Conservation (phyloP, 2,329 filamentous ascomycete species). For the Aspergillus sp. region DNA sequence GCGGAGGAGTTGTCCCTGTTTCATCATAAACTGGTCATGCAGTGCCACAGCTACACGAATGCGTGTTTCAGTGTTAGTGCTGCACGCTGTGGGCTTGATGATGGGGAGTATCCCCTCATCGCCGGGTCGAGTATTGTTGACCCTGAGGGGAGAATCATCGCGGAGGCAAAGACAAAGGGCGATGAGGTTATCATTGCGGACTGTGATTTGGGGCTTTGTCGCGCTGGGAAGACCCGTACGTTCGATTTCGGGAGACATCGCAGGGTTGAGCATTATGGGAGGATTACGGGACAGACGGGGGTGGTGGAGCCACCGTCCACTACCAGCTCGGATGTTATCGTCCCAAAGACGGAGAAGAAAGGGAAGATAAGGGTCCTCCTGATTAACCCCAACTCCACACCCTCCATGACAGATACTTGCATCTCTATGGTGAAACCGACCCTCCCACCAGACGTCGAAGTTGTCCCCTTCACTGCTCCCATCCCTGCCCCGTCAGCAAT, state of each 20-base stretch:
- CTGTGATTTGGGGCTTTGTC: conserved; percentile 52
- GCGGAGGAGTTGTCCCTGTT: conserved; percentile 53
- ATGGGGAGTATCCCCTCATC: conserved; percentile 54
- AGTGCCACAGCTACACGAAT: conserved; percentile 57
- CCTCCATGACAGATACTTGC: conserved; percentile 52
- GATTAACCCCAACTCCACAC: conserved; percentile 53
- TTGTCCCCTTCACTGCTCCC: conserved; percentile 55
- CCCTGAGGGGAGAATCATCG: conserved; percentile 54
- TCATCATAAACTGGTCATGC: conserved; percentile 56
- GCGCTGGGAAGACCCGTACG: conserved; percentile 22
- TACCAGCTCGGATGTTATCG: too few relatives aligned
- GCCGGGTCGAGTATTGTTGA: conserved; percentile 52
- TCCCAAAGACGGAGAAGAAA: too few relatives aligned
- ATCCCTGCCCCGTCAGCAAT: conserved; percentile 53
- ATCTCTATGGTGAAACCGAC: conserved; percentile 46
- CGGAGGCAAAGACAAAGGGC: conserved; percentile 49
- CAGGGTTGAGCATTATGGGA: conserved; percentile 33
- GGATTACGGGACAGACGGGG: conserved; percentile 32
- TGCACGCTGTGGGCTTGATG: conserved; percentile 55
- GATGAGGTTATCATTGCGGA: conserved; percentile 57
- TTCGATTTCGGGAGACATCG: conserved; percentile 39
- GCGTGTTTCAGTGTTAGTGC: conserved; percentile 54
- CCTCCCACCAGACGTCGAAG: conserved; percentile 50
- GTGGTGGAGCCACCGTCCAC: conserved; percentile 41
- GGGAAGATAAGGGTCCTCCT: conserved; percentile 42